Percentiles rank a stretch among this genome's conserved stretches.
phyloP scores from a whole-genome alignment of 805 yeast genomes.

The Kluyveromyces lactis region DNA sequence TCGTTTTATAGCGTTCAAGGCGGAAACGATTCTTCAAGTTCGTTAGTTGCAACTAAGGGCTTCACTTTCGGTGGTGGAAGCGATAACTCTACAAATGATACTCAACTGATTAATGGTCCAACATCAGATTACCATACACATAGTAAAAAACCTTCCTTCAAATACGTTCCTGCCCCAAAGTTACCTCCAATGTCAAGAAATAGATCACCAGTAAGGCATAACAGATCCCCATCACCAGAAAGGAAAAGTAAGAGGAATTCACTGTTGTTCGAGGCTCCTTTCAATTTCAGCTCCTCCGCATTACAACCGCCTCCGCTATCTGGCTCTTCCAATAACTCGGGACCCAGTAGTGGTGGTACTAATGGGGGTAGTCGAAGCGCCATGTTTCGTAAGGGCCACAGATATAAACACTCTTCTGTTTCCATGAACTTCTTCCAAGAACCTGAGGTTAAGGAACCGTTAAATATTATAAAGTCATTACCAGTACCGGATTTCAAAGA shows the following conservation, averaged over 20 bases:
- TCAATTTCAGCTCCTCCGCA: constrained; percentile 18
- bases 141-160: constrained; percentile 17
- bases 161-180: constrained; percentile 26
- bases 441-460: constrained; percentile 67
- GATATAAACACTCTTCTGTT: constrained; percentile 92
- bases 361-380: constrained; percentile 38
- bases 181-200: constrained; percentile 24
- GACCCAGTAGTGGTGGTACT: neutral
- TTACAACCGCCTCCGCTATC: constrained; percentile 9
- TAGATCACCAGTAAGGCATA: constrained; percentile 21
- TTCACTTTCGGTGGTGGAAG: constrained; percentile 27
- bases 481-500: constrained; percentile 47
- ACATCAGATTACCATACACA: neutral
- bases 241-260: constrained; percentile 16
- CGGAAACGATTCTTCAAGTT: constrained; percentile 28
- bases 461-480: constrained; percentile 62
- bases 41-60: constrained; percentile 23
- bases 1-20: constrained; percentile 21
- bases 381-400: constrained; percentile 78
- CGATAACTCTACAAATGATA: neutral
- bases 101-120: neutral
- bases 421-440: constrained; percentile 94
- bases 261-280: constrained; percentile 18
- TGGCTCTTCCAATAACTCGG: constrained; percentile 7
- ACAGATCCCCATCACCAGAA: constrained; percentile 22